phyloP scores from a whole-genome alignment of 352 stramenopile species.

The Phytophthora meadii region DNA sequence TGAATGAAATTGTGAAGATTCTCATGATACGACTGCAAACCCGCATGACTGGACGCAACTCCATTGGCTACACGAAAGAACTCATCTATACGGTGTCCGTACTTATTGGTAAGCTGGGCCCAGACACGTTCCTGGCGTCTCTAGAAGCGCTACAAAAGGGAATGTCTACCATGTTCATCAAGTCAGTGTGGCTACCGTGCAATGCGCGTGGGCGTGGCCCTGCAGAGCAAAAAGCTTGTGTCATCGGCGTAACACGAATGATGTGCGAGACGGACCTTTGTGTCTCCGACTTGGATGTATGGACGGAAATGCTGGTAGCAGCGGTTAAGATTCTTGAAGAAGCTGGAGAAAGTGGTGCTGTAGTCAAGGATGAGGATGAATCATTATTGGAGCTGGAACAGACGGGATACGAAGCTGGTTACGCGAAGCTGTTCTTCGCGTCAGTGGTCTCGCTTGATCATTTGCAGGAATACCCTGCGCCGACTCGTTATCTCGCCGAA shows the following conservation, averaged over 20 bases:
- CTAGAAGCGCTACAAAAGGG: conserved; percentile 90
- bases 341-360: conserved; percentile 57
- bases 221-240: conserved; percentile 72
- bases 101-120: conserved; percentile 90
- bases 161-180: conserved; percentile 93
- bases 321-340: conserved; percentile 71
- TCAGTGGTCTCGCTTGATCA: conserved; percentile 86
- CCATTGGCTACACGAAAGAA: conserved; percentile 82
- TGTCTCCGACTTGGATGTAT: conserved; percentile 55
- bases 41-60: conserved; percentile 90
- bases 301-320: conserved; percentile 56
- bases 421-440: conserved; percentile 94
- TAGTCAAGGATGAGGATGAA: conserved; percentile 85
- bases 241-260: conserved; percentile 73
- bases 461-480: conserved; percentile 76
- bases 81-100: conserved; percentile 92
- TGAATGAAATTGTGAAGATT: conserved; percentile 95
- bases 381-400: conserved; percentile 78
- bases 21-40: conserved; percentile 95
- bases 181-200: conserved; percentile 89
- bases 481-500: conserved; percentile 70
- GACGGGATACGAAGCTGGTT: conserved; percentile 94
- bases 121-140: conserved; percentile 74
- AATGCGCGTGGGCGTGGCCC: conserved; percentile 71
- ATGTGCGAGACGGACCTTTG: conserved; percentile 81